A percentile compares a stretch with the other conserved stretches of the same genome.
These are phyloP conservation scores for Coemansia sp. DNA, from an alignment of 192 early-diverging fungal genomes.

Conservation along the genomic window DNA sequence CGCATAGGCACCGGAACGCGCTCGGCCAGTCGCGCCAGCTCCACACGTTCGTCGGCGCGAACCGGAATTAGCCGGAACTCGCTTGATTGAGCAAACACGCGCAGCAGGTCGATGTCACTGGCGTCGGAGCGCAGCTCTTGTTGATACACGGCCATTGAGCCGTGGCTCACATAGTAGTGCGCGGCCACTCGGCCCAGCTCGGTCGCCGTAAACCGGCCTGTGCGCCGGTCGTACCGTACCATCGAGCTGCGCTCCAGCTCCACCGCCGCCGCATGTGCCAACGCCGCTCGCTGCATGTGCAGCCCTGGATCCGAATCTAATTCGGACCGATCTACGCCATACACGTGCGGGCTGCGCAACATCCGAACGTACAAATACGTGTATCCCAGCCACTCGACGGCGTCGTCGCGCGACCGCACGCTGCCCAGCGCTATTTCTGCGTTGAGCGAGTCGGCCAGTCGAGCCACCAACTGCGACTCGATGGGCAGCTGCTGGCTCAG, in stretches of 20 bases:
- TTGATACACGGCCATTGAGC: constrained; percentile 92
- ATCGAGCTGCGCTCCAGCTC: constrained; percentile 88
- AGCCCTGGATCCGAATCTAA: constrained; percentile 76
- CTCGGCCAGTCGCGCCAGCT: constrained; percentile 83
- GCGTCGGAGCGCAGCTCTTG: constrained; percentile 90
- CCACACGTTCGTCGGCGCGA: constrained; percentile 90
- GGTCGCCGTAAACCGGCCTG: constrained; percentile 84
- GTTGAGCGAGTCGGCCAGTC: constrained; percentile 89
- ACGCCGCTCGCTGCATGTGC: constrained; percentile 81
- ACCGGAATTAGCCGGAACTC: constrained; percentile 96
- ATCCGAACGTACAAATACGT: constrained; percentile 96
- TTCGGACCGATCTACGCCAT: constrained; percentile 61
- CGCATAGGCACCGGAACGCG: constrained; percentile 96
- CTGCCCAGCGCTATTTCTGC: constrained; percentile 95
- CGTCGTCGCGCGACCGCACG: constrained; percentile 88
- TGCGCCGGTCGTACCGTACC: constrained; percentile 93
- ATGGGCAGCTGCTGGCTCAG: constrained; percentile 97
- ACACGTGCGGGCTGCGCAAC: constrained; percentile 85
- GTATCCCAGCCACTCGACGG: constrained; percentile 93
- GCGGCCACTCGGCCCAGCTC: constrained; percentile 95
- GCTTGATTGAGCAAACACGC: constrained; percentile 83
- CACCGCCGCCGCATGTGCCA: constrained; percentile 84
- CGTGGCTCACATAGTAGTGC: constrained; percentile 92
- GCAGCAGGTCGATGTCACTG: constrained; percentile 85
- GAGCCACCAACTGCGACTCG: constrained; percentile 89